Evolutionary conservation across 2,329 filamentous ascomycete genomes (phyloP), one percentile per base, ranked within the genome.

Genomic region (Fusarium sp.): DNA sequence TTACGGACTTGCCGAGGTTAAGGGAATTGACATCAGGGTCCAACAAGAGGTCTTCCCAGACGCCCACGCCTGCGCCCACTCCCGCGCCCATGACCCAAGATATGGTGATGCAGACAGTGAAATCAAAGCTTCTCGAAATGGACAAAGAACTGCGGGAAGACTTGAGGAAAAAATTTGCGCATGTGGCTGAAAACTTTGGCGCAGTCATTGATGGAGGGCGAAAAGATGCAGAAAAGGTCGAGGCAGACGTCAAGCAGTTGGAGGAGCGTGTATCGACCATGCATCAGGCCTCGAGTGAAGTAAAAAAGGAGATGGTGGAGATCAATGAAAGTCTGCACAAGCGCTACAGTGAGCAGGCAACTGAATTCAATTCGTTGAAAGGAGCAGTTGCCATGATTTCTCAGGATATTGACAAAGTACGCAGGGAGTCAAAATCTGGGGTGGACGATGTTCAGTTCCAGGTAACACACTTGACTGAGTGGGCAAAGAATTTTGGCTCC

Each of bases 401-500:
- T 9, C 50, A 38, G 24, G 54, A 53, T 7, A 17, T 62, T 14
- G 63, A 71, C 3, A 40, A 39, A 7, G 51, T 40, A 9, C 56
- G 52, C 36, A 75, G 64, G 47, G 64, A 70, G 11, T 75, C 70
- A 26, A 52, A 78, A 8, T 66, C 77, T 21, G 51, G 62, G 36
- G 70, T 77, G 19, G 75, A 78, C 0, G 72, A 74, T 6, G 65
- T 85, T 7, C 76, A 79, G 17, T 71, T 80, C 39, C 74, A 81
- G 45, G 33, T 85, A 6, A 70, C 69, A 21, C 73, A 79, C 1
- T 67, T 89, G 9, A 82, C 86, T 69, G 57, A 62, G 1, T 85
- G 85, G 62, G 87, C 82, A 62, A 83, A 82, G 57, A 87, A 85
- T 65, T 74, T 89, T 9, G 79, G 73, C 21, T 83, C 84, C 2